These are phyloP conservation scores for Melaleuca quinquenervia DNA, from an alignment of 345 rosid species.

Conservation along the genomic window DNA sequence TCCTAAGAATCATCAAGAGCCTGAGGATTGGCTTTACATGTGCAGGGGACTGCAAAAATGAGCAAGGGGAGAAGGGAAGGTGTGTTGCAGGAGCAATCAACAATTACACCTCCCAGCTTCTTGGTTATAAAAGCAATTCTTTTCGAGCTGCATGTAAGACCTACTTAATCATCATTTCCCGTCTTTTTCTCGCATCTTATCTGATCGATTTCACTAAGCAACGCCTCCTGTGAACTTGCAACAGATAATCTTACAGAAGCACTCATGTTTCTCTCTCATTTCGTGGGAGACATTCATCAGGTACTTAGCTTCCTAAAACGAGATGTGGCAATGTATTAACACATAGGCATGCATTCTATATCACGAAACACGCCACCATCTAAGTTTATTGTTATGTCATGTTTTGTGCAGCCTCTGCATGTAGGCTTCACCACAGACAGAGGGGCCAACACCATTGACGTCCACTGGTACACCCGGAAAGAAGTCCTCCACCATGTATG, in stretches of 20 bases:
- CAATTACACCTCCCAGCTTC: conserved; percentile 90
- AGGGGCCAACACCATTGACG: conserved; percentile 78
- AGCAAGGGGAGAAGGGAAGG: conserved; percentile 41
- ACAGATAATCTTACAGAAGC: conserved; percentile 90
- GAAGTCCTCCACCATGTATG: conserved; percentile 78
- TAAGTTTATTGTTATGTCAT: neutral
- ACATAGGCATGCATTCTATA: neutral
- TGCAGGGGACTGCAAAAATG: conserved; percentile 87
- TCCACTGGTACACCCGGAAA: conserved; percentile 78
- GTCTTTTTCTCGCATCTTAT: neutral
- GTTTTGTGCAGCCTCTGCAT: conserved; percentile 54
- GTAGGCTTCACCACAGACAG: conserved; percentile 63
- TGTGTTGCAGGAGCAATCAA: conserved; percentile 88
- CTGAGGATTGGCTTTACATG: neutral
- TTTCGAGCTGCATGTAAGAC: conserved; percentile 32
- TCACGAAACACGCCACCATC: neutral
- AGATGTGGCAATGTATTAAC: neutral
- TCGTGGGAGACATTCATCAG: conserved; percentile 91
- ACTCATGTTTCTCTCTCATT: conserved; percentile 81
- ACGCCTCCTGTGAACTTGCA: neutral
- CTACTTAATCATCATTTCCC: neutral
- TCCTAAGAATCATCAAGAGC: neutral
- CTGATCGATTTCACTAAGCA: neutral
- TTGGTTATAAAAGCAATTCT: conserved; percentile 30
- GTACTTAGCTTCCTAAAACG: conserved; percentile 9